Evolutionary conservation across 169 alveolate genomes (phyloP), one percentile per base, ranked within the genome.

Genomic region (Cryptosporidium viatorum): DNA sequence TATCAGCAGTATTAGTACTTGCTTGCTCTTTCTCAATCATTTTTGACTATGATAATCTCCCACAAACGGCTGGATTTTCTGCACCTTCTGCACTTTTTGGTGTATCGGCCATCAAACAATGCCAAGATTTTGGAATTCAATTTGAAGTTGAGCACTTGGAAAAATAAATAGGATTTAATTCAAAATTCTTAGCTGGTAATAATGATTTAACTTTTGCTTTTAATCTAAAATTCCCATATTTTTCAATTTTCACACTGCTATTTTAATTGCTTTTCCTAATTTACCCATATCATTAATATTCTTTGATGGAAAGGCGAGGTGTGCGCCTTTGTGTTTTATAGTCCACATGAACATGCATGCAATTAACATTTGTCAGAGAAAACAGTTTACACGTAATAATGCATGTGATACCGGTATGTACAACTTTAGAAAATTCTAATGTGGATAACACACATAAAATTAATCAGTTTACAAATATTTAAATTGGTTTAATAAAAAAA

Each of bases 71-170:
- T 62, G 89, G 89, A 5, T 45, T 80, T 23, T 80, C 89, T 4
- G 39, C 89, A 26, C 89, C 89, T 2, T 59, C 89, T 3, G 12
- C 60, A 7, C 41, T 80, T 35, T 33, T 80, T 21, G 89, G 89
- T 7, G 70, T 37, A 2, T 62, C 74, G 5, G 89, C 68, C 1
- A 80, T 80, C 23, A 80, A 80, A 43, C 68, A 80, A 3, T 80
- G 75, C 55, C 89, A 80, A 48, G 80, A 80, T 41, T 37, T 80
- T 23, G 89, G 89, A 33, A 39, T 80, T n/a, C 89, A 80, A 33
- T 80, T 80, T 26, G 89, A 80, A 21, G 75, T 65, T 29, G 80
- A 80, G 5, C 50, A 80, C 16, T 8, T 80, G 23, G 75, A 39
- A 6, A 69, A 69, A n/a, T 69, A 23, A 69, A 69, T 26, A 37